Percentiles rank a stretch among this genome's conserved stretches.
Conservation (phyloP, 768 basidiomycete species). For the Boletus pseudo-olivaceus region DNA sequence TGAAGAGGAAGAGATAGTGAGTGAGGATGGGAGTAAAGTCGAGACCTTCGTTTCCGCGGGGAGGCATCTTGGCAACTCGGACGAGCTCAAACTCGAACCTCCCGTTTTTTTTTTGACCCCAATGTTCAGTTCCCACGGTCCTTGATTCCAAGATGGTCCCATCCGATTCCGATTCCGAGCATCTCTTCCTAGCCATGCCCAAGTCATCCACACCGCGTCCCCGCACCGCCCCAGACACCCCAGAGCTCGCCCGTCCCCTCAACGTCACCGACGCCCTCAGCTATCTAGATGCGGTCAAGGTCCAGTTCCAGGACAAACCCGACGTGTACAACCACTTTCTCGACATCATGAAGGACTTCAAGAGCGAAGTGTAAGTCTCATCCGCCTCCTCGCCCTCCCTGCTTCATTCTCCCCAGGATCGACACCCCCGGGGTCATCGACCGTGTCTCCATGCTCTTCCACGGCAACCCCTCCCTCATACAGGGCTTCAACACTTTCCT, state of each 20-base stretch:
- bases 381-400: neutral
- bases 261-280: constrained; percentile 92
- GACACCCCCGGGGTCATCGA: constrained; percentile 98
- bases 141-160: neutral
- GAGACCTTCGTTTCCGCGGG: constrained; percentile 58
- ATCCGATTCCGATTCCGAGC: neutral
- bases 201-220: constrained; percentile 23
- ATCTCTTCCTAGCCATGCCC: constrained; percentile 14
- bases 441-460: constrained; percentile 89
- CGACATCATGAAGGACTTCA: constrained; percentile 99
- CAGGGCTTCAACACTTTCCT: constrained; percentile 98
- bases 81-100: neutral
- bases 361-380: constrained; percentile 78
- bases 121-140: constrained; percentile 15
- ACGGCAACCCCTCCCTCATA: constrained; percentile 85
- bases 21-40: constrained; percentile 88
- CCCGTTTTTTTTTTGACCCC: neutral
- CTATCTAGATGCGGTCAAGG: constrained; percentile 93
- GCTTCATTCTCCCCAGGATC: constrained; percentile 53
- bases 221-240: constrained; percentile 22
- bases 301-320: constrained; percentile 83
- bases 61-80: constrained; percentile 35
- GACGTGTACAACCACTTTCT: constrained; percentile 93
- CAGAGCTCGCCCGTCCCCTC: constrained; percentile 50
- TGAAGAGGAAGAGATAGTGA: constrained; percentile 89